Conservation (phyloP, 208 protist species). For the Crithidia bombi region DNA sequence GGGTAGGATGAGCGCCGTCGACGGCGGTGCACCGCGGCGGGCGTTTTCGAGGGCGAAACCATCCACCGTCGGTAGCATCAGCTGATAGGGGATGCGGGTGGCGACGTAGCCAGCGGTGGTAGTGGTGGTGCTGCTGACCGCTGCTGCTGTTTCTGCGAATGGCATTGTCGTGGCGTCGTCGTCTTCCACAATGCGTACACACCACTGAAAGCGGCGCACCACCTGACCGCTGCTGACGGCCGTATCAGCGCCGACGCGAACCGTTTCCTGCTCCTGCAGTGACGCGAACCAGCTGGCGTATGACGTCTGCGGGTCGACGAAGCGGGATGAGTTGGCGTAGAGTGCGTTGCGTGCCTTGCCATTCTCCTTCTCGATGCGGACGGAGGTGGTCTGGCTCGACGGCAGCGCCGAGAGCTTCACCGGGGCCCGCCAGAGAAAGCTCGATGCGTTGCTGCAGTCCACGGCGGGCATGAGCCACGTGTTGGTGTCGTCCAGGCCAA, state of each 20-base stretch:
- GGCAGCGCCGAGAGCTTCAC: slow-evolving; percentile 60
- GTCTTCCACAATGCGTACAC: slow-evolving; percentile 49
- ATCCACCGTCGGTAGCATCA: slow-evolving; percentile 51
- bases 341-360: neutral
- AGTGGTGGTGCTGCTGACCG: neutral
- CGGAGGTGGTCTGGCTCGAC: slow-evolving; percentile 25
- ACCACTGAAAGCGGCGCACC: slow-evolving; percentile 71
- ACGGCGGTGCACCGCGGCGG: slow-evolving; percentile 13
- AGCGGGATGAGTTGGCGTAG: slow-evolving; percentile 46
- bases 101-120: slow-evolving; percentile 39
- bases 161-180: slow-evolving; percentile 19
- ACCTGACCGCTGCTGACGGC: slow-evolving; percentile 24
- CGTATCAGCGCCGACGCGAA: slow-evolving; percentile 44
- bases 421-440: slow-evolving; percentile 65
- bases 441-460: slow-evolving; percentile 68
- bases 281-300: slow-evolving; percentile 71
- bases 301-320: slow-evolving; percentile 61
- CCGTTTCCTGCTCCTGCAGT: slow-evolving; percentile 48
- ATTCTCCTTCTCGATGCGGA: slow-evolving; percentile 14
- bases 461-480: slow-evolving; percentile 67
- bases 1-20: slow-evolving; percentile 40
- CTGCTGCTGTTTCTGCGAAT: too few relatives aligned
- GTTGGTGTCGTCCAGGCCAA: slow-evolving; percentile 51
- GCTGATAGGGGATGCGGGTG: slow-evolving; percentile 60
- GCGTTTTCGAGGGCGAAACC: slow-evolving; percentile 45